These are phyloP conservation scores for Phytophthora pisi DNA, from an alignment of 352 stramenopile genomes.

Conservation along the genomic window DNA sequence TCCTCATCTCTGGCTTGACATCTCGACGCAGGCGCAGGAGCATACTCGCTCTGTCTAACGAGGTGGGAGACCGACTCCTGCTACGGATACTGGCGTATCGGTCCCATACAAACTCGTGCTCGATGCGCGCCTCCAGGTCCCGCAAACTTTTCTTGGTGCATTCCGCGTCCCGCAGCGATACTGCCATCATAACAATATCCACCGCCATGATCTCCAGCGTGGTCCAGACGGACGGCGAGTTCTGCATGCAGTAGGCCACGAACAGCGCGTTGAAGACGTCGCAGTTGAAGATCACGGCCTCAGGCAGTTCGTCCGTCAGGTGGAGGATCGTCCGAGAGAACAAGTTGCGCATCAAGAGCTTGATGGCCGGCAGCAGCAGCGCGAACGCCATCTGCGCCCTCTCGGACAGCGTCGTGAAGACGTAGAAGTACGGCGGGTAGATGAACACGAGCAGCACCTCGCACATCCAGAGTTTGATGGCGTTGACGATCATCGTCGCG, in stretches of 20 bases:
- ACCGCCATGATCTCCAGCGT: constrained; percentile 25
- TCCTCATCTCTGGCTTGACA: constrained; percentile 4
- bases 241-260: constrained; percentile 32
- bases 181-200: constrained; percentile 13
- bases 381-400: constrained; percentile 17
- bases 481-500: constrained; percentile 11
- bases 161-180: constrained; percentile 14
- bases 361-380: constrained; percentile 21
- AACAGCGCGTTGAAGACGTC: constrained; percentile 36
- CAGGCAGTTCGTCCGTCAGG: constrained; percentile 21
- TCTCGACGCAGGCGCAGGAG: constrained; percentile 10
- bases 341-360: constrained; percentile 20
- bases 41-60: constrained; percentile 2
- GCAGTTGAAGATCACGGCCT: constrained; percentile 25
- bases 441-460: constrained; percentile 15
- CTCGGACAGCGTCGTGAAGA: constrained; percentile 10
- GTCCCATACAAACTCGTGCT: background rate
- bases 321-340: constrained; percentile 19
- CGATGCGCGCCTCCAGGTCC: constrained; percentile 1
- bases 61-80: background rate
- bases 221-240: constrained; percentile 25
- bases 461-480: constrained; percentile 22
- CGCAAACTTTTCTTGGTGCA: background rate
- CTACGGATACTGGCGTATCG: background rate
- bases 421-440: constrained; percentile 29